Percentiles rank a stretch among this genome's conserved stretches.
Evolutionary conservation across 1,284 basidiomycete species (phyloP).

Genomic region (Malassezia vespertilionis): DNA sequence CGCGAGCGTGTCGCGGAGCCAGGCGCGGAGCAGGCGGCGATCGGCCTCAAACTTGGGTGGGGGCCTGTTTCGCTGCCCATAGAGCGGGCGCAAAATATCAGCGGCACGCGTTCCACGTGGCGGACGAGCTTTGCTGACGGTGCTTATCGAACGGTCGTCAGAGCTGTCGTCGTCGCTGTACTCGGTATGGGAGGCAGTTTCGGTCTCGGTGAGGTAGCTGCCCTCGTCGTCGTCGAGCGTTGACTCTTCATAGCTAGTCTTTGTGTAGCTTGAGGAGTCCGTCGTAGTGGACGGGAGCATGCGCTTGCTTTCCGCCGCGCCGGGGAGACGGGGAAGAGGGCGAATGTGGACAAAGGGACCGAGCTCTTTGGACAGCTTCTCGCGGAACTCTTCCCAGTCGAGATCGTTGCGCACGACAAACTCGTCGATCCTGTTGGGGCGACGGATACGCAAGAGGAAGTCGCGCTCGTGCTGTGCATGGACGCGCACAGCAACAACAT

Average conservation of each 20-base stretch:
- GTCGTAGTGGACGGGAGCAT: not conserved
- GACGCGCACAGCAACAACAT: conserved; percentile 31
- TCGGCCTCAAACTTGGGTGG: conserved; percentile 30
- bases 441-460: conserved; percentile 34
- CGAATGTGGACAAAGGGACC: conserved; percentile 30
- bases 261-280: not conserved
- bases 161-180: not conserved
- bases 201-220: not conserved
- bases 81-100: conserved; percentile 4
- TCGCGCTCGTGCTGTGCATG: conserved; percentile 24
- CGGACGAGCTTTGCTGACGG: not conserved
- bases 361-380: conserved; percentile 31
- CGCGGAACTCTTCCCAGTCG: conserved; percentile 37
- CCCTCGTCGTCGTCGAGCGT: not conserved
- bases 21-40: conserved; percentile 35
- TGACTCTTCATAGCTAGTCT: not conserved
- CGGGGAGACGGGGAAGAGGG: conserved; percentile 28
- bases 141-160: conserved; percentile 1
- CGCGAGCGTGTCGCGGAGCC: conserved; percentile 42
- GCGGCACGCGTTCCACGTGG: conserved; percentile 1
- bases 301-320: conserved; percentile 5
- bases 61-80: conserved; percentile 12
- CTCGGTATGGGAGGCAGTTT: not conserved
- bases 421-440: conserved; percentile 31
- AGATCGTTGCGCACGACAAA: conserved; percentile 40